phyloP scores from a whole-genome alignment of 1,284 basidiomycete species.

The Ustilago sp. region DNA sequence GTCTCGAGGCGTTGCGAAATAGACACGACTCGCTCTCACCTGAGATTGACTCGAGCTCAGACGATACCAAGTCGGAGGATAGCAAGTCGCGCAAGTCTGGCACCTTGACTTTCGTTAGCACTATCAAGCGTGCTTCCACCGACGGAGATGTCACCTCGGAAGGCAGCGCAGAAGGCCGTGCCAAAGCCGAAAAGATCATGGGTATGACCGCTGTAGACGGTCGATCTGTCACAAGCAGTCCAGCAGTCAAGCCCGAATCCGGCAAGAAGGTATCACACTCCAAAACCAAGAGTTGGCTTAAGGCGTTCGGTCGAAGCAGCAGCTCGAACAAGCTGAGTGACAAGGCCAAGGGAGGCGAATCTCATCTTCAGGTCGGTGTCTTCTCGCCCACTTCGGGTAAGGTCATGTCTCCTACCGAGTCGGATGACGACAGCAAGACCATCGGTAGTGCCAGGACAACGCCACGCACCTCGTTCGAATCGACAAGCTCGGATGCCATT shows the following conservation, averaged over 20 bases:
- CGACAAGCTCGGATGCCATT: conserved; percentile 41
- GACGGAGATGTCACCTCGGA: conserved; percentile 31
- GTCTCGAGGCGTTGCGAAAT: conserved; percentile 59
- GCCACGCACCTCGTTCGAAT: conserved; percentile 39
- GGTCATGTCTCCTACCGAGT: conserved; percentile 30
- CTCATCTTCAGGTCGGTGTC: conserved; percentile 4
- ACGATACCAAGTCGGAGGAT: conserved; percentile 53
- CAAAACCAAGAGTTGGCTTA: conserved; percentile 63
- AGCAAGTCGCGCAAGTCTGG: conserved; percentile 36
- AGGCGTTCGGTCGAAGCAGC: conserved; percentile 49
- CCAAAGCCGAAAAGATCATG: conserved; percentile 62
- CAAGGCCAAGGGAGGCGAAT: conserved; percentile 15
- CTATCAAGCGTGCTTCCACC: conserved; percentile 60
- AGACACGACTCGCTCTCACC: conserved; percentile 61
- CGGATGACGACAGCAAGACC: conserved; percentile 53
- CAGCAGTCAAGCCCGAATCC: conserved; percentile 14
- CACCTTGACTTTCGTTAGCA: conserved; percentile 62
- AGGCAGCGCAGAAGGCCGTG: conserved; percentile 23
- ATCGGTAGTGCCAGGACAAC: conserved; percentile 37
- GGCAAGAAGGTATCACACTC: conserved; percentile 49
- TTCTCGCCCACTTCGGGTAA: conserved; percentile 25
- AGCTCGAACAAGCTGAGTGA: neutral
- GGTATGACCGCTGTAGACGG: conserved; percentile 55
- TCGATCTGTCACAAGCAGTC: neutral
- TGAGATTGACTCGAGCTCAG: conserved; percentile 51